Conservation (phyloP, 129 eudicot species). For the Cynara cardunculus region DNA sequence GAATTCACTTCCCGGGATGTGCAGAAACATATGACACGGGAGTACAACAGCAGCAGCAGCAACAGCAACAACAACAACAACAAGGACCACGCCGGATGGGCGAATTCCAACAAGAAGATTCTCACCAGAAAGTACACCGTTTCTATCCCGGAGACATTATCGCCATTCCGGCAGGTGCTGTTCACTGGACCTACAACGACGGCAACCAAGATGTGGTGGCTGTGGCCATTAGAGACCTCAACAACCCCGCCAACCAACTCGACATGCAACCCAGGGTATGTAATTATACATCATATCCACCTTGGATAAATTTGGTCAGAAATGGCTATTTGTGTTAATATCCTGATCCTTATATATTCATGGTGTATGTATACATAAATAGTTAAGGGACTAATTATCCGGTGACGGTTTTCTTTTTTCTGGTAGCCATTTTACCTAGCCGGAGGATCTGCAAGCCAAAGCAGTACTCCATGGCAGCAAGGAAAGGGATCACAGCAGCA, state of each 20-base stretch:
- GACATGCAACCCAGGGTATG: conserved; percentile 27
- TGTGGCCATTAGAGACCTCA: conserved; percentile 52
- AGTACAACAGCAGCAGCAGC: conserved; percentile 26
- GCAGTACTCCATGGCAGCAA: neutral
- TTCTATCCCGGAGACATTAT: conserved; percentile 58
- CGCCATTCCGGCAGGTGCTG: conserved; percentile 73
- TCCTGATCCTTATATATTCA: no score
- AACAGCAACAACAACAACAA: conserved; percentile 23
- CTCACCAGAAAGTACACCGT: conserved; percentile 70
- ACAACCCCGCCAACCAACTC: conserved; percentile 79
- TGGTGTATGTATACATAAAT: no score
- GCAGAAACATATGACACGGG: conserved; percentile 60
- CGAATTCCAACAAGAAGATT: conserved; percentile 18
- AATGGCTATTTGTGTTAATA: no score
- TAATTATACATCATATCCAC: no score
- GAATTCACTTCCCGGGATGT: conserved; percentile 71
- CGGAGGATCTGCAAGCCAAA: conserved; percentile 43
- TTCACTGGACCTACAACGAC: conserved; percentile 72
- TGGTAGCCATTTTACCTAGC: conserved; percentile 56
- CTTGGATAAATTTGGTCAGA: no score
- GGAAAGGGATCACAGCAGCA: neutral
- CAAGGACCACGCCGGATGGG: conserved; percentile 18
- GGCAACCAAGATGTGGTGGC: conserved; percentile 55
- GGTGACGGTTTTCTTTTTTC: neutral
- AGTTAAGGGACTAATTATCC: neutral